These are phyloP conservation scores for Acacia pycnantha DNA, from an alignment of 331 rosid species.

Conservation along the genomic window DNA sequence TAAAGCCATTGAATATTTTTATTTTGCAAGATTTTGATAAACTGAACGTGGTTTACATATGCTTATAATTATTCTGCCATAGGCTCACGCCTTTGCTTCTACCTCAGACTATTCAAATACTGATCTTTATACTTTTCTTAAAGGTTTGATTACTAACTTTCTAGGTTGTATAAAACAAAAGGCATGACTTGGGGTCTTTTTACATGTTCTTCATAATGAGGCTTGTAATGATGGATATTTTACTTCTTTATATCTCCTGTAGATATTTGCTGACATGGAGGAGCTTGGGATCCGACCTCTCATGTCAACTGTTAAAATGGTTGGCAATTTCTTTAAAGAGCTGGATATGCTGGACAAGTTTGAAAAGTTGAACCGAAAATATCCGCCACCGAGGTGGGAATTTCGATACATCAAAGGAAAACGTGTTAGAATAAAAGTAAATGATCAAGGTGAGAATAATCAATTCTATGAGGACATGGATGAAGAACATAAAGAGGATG, in stretches of 20 bases:
- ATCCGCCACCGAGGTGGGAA: constrained; percentile 81
- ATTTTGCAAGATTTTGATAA: not conserved
- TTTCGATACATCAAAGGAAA: constrained; percentile 68
- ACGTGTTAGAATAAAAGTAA: constrained; percentile 56
- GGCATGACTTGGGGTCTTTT: not conserved
- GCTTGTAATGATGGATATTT: constrained; percentile 8
- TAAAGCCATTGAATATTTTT: not conserved
- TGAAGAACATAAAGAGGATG: constrained; percentile 18
- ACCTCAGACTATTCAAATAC: not conserved
- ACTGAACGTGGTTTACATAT: not conserved
- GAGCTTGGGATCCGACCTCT: constrained; percentile 80
- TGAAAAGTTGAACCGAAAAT: constrained; percentile 57
- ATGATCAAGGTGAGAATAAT: constrained; percentile 5
- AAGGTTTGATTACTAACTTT: not conserved
- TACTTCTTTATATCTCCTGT: constrained; percentile 29
- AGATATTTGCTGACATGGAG: constrained; percentile 98
- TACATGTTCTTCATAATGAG: constrained; percentile 2
- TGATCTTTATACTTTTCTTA: not conserved
- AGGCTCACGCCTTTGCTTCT: not conserved
- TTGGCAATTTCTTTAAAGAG: constrained; percentile 76
- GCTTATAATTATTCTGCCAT: not conserved
- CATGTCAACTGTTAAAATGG: constrained; percentile 51
- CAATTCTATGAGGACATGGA: constrained; percentile 24
- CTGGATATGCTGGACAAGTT: constrained; percentile 80
- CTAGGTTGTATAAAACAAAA: not conserved